Base-by-base conservation (phyloP, 768 basidiomycete species). In the Auricularia sp. region DNA sequence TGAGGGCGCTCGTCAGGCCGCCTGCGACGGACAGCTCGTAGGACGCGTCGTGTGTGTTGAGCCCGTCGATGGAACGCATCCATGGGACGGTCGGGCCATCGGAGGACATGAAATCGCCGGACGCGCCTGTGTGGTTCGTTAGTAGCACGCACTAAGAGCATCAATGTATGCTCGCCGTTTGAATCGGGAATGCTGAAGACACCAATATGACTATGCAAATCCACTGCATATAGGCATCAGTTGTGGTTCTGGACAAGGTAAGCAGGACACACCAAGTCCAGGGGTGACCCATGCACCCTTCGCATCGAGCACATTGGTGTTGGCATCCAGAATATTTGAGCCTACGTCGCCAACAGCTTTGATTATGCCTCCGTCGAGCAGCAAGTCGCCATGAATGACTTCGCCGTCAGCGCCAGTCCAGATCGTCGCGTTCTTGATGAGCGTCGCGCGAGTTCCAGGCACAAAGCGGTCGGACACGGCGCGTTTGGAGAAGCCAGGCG, bases 371-470 rank as follows among this genome's bases (percentile, higher is more conserved):
- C 81, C 77, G 65, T 87, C 82, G 14, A 93, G 71, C 0, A 87
- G 74, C 3, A 93, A 71, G 63, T 86, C 84, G 0, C 85, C 85
- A n/a, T 75, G 74, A 10, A 87, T 67, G 7, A 86, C 71, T 67
- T 88, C 90, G 37, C 81, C 76, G 10, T 79, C 68, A 7, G 76
- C 73, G 0, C 90, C 92, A 2, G 90, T 91, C 92, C 92, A 94
- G 35, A 93, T 81, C 4, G 82, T 85, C 10, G 85, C 89, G 71
- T 93, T 90, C 65, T 76, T 79, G 37, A 94, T 78, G 34, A 86
- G 75, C 1, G 80, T 77, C 1, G 85, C 72, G 3, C 70, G 70
- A 1, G 89, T 87, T 0, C n/a, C 87, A 0, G 71, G 71, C 6
- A 78, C 82, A 66, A 78, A 83, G 35, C 87, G 78, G 69, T 89